A percentile compares a stretch with the other conserved stretches of the same genome.
These are phyloP conservation scores for Trifolium repens DNA, from an alignment of 306 rosid genomes.

Conservation along the genomic window DNA sequence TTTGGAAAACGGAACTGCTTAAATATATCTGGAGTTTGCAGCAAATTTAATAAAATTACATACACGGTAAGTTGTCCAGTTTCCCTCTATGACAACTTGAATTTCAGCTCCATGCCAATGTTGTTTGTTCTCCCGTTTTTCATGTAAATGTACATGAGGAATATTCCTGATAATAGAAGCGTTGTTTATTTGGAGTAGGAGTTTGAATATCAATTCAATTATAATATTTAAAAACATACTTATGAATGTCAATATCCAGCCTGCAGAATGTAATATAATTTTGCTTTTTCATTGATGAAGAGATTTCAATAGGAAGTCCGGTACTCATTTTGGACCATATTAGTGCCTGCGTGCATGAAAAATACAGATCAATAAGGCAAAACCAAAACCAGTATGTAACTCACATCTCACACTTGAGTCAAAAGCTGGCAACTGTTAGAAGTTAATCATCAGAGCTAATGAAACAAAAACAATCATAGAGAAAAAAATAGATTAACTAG, in stretches of 20 bases:
- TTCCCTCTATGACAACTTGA: slow-evolving; percentile 98
- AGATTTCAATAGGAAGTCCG: slow-evolving; percentile 92
- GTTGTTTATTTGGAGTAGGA: slow-evolving; percentile 37
- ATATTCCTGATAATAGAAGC: slow-evolving; percentile 70
- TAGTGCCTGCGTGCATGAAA: slow-evolving; percentile 67
- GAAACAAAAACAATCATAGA: background rate
- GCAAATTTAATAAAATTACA: slow-evolving; percentile 30
- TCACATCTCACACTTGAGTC: slow-evolving; percentile 14
- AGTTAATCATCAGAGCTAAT: slow-evolving; percentile 23
- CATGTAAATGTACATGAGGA: slow-evolving; percentile 90
- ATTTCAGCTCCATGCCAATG: slow-evolving; percentile 92
- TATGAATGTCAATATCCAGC: slow-evolving; percentile 94
- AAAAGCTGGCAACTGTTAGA: slow-evolving; percentile 25
- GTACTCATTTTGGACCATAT: slow-evolving; percentile 99
- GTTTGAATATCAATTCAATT: slow-evolving; percentile 30
- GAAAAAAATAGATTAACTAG: slow-evolving; percentile 9
- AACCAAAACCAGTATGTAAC: background rate
- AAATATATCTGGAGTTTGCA: slow-evolving; percentile 30
- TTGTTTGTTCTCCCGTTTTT: slow-evolving; percentile 71
- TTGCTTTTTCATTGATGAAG: slow-evolving; percentile 86
- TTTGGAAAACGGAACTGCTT: slow-evolving; percentile 24
- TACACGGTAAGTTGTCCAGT: slow-evolving; percentile 98
- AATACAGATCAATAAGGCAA: slow-evolving; percentile 27
- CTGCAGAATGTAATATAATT: slow-evolving; percentile 76
- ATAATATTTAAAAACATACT: slow-evolving; percentile 54